These are phyloP conservation scores for Paragyromitra xinjiangensis DNA, from an alignment of 495 filamentous ascomycete species.

Conservation along the genomic window DNA sequence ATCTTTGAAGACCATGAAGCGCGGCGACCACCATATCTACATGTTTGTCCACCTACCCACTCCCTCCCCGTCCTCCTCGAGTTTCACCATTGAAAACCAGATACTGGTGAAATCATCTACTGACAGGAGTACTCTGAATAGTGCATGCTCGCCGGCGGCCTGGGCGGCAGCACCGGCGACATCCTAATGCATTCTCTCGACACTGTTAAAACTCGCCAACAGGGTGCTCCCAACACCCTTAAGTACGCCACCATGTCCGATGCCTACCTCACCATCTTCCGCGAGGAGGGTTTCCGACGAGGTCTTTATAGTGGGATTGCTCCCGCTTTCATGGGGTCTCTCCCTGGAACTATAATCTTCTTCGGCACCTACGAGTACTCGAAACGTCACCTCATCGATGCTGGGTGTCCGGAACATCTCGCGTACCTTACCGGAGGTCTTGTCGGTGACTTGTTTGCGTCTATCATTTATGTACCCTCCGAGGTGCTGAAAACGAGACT, in stretches of 20 bases:
- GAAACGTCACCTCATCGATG: conserved; percentile 86
- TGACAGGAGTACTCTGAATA: conserved; percentile 58
- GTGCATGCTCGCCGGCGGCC: conserved; percentile 93
- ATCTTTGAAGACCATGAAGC: conserved; percentile 58
- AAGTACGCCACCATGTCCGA: conserved; percentile 88
- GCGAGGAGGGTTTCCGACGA: conserved; percentile 86
- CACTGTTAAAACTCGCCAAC: conserved; percentile 98
- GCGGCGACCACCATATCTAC: conserved; percentile 69
- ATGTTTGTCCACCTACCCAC: conserved; percentile 63
- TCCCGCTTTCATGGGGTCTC: conserved; percentile 89
- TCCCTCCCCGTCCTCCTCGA: not conserved
- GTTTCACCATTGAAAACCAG: not conserved
- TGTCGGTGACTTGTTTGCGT: conserved; percentile 88
- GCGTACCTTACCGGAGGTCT: conserved; percentile 91
- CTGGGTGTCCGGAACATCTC: conserved; percentile 76
- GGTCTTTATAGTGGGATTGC: conserved; percentile 93
- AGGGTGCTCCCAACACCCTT: conserved; percentile 91
- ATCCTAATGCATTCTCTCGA: conserved; percentile 99
- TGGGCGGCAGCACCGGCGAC: conserved; percentile 90
- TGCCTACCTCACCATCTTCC: conserved; percentile 89
- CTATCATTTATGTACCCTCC: conserved; percentile 90
- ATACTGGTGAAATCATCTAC: not conserved
- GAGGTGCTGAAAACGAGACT: conserved; percentile 96
- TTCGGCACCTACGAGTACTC: conserved; percentile 96
- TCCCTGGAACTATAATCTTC: conserved; percentile 92